These are phyloP conservation scores for Vigna hirtella DNA, from an alignment of 306 rosid species.

Conservation along the genomic window DNA sequence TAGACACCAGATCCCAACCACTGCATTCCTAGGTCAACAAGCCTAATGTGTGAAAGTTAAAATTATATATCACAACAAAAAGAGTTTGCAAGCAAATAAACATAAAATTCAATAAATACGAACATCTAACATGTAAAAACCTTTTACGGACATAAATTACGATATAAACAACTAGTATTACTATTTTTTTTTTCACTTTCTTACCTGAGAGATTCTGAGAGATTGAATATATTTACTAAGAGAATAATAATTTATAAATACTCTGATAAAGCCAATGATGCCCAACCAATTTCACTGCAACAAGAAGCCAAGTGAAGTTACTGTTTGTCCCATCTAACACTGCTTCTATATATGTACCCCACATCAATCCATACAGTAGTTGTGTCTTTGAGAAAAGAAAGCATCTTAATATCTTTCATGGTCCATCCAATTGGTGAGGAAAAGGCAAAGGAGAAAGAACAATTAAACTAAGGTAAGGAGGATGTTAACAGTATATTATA, in stretches of 20 bases:
- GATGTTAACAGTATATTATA: conserved; percentile 7
- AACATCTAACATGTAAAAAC: neutral
- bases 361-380: conserved; percentile 34
- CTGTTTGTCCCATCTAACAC: neutral
- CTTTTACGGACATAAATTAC: too few relatives aligned
- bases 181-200: too few relatives aligned
- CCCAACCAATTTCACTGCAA: neutral
- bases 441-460: conserved; percentile 39
- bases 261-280: too few relatives aligned
- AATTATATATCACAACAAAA: too few relatives aligned
- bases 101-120: neutral
- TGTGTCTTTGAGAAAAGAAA: conserved; percentile 26
- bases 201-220: too few relatives aligned
- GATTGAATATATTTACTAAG: too few relatives aligned
- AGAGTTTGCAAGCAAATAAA: too few relatives aligned
- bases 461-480: conserved; percentile 35
- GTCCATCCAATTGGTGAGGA: conserved; percentile 29
- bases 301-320: conserved; percentile 13
- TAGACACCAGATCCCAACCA: conserved; percentile 19
- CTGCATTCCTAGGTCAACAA: neutral
- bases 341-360: conserved; percentile 39
- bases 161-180: too few relatives aligned
- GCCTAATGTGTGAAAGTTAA: neutral
- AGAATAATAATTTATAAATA: too few relatives aligned
- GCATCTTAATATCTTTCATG: conserved; percentile 42